Evolutionary conservation across 345 rosid genomes (phyloP).

Genomic region (Leavenworthia alabamica): DNA sequence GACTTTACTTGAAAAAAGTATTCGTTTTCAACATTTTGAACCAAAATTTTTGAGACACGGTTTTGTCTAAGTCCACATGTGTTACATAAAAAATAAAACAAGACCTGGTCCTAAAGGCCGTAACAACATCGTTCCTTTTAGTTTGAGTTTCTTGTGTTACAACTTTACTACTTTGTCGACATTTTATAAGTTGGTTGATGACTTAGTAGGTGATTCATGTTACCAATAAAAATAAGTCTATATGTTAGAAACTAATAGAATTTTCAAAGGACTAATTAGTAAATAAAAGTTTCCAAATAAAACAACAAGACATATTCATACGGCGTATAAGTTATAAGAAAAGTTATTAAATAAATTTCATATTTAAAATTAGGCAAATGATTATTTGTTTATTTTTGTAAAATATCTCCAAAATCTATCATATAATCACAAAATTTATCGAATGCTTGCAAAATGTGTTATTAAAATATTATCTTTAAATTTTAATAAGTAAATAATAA

Average conservation of each 20-base stretch:
- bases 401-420: no score
- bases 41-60: constrained; percentile 27
- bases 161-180: not conserved
- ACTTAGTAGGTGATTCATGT: not conserved
- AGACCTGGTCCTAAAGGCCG: constrained; percentile 9
- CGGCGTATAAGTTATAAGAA: not conserved
- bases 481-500: no score
- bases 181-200: no score
- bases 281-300: not conserved
- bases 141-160: not conserved
- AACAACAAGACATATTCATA: not conserved
- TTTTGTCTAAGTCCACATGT: constrained; percentile 32
- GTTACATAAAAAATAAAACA: no score
- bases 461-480: no score
- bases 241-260: not conserved
- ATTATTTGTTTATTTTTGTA: not conserved
- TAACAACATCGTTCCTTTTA: not conserved
- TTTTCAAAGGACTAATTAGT: not conserved
- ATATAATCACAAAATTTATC: no score
- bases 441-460: no score
- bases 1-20: constrained; percentile 26
- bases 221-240: not conserved
- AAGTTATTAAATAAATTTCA: not conserved
- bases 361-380: not conserved
- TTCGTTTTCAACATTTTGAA: constrained; percentile 20